Base-by-base conservation (phyloP, 2,329 filamentous ascomycete genomes). In the Colletotrichum siamense region DNA sequence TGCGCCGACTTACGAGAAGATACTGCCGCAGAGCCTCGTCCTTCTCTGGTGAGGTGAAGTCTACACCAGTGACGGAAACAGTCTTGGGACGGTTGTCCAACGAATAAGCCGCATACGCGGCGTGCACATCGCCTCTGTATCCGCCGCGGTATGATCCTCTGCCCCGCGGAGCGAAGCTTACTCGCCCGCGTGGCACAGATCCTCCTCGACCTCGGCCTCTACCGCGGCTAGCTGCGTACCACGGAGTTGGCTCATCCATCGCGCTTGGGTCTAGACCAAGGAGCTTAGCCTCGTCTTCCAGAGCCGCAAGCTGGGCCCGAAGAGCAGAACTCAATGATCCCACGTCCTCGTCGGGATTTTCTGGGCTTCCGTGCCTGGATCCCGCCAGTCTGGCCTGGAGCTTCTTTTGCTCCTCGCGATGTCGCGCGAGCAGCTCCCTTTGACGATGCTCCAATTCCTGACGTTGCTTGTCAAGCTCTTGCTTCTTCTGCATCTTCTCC, bases 41-140 rank as follows among this genome's bases (percentile, higher is more conserved):
- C 80, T 91, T 91, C 34, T 90, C 89, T 3, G 90, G 81, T 16
- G 88, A 88, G 5, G 92, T 92, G 81, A 93, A 92, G 83, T 92
- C 92, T 13, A 92, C 89, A 5, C 92, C 93, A 9, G 88, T 88
- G 28, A 96, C 85, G 8, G 90, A 89, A 12, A 97, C 87, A 77
- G 89, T 92, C 82, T 91, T 94, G 0, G 95, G 93, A 61, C 95
- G 89, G 82, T 96, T 96, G 81, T 97, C 95, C 26, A 97, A 88
- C 22, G 93, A 93, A 79, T 93, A 94, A 36, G 89, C 88, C 6
- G 89, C 91, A 79, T 92, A 92, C 1, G 89, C 89, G 4, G 89
- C 88, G 63, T 90, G 89, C 77, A 89, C 86, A 36, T 89, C 88
- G 61, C 87, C 86, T 75, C 80, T 79, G 74, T 81, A 82, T 30